Evolutionary conservation across 2,329 filamentous ascomycete genomes (phyloP), one percentile per base, ranked within the genome.

Genomic region (Chaetoscypha palmicola): DNA sequence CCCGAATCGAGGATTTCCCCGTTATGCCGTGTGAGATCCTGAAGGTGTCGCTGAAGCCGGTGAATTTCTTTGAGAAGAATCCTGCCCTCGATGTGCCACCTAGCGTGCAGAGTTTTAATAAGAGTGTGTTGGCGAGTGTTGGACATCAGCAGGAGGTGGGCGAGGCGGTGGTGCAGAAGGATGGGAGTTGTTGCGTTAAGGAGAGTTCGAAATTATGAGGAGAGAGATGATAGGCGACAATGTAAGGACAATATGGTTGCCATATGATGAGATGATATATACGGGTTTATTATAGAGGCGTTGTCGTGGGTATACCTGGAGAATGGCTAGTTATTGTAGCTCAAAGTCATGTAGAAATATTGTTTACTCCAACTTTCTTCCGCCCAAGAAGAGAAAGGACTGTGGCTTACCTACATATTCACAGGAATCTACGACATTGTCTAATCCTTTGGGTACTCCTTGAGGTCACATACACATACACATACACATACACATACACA

Each of bases 21-120:
- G 75, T 83, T 31, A 83, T 84, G 80, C 79, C 79, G 0, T 73
- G 71, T 54, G 79, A 83, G 61, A 71, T 65, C 11, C 58, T 73
- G 12, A 67, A 66, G 52, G 69, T 76, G 1, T 60, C 62, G 35
- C 55, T 76, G 28, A 68, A 72, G 51, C 72, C 73, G 0, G 68
- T 67, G 3, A 74, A 75, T 47, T 76, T 76, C 52, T 76, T 74
- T 49, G 64, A 67, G 3, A 65, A 63, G 45, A 76, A 76, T 49
- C 73, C 73, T 1, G 69, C 70, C 1, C 51, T 73, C 8, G 73
- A 75, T 58, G 66, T 74, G 11, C 68, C 72, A 2, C 66, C 67
- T 2, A 68, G 66, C 43, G 64, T 57, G 41, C 70, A 72, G 58
- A 63, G 59, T 14, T 58, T 62, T 17, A 72, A 71, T 50, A 62